Percentiles rank a stretch among this genome's conserved stretches.
Conservation (phyloP, 2,329 filamentous ascomycete species). For the Fusarium brachygibbosum region DNA sequence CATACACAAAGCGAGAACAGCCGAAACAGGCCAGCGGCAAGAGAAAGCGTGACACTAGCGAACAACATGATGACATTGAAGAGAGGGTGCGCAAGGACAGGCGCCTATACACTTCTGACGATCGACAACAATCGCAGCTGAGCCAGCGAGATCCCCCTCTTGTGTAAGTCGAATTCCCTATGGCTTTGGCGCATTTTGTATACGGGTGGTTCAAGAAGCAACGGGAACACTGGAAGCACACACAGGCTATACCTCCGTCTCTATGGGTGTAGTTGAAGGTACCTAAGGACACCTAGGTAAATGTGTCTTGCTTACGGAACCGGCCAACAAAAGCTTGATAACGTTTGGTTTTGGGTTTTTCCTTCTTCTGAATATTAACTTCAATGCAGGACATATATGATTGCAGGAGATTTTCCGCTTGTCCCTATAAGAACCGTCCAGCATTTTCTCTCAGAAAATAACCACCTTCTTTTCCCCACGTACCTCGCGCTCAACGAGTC, state of each 20-base stretch:
- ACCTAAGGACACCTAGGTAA: not conserved
- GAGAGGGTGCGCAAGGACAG: constrained; percentile 32
- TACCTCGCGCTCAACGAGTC: constrained; percentile 34
- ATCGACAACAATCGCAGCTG: not conserved
- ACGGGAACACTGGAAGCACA: not conserved
- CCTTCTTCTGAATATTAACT: constrained; percentile 14
- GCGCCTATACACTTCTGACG: constrained; percentile 20
- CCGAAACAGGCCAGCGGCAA: constrained; percentile 51
- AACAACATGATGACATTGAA: constrained; percentile 34
- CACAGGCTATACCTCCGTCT: not conserved
- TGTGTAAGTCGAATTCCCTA: not conserved
- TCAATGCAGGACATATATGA: constrained; percentile 32
- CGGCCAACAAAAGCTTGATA: not conserved
- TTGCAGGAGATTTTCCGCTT: constrained; percentile 44
- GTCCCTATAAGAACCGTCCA: constrained; percentile 32
- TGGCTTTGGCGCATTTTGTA: not conserved
- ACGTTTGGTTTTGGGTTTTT: not conserved
- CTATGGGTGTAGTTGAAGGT: not conserved
- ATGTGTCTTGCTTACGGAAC: no score
- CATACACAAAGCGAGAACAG: constrained; percentile 54
- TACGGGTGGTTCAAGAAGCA: not conserved
- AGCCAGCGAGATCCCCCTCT: not conserved
- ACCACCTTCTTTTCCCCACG: constrained; percentile 33
- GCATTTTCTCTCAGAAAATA: constrained; percentile 22
- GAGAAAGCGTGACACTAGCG: constrained; percentile 56